Base-by-base conservation (phyloP, 495 filamentous ascomycete genomes). In the Physcia stellaris region DNA sequence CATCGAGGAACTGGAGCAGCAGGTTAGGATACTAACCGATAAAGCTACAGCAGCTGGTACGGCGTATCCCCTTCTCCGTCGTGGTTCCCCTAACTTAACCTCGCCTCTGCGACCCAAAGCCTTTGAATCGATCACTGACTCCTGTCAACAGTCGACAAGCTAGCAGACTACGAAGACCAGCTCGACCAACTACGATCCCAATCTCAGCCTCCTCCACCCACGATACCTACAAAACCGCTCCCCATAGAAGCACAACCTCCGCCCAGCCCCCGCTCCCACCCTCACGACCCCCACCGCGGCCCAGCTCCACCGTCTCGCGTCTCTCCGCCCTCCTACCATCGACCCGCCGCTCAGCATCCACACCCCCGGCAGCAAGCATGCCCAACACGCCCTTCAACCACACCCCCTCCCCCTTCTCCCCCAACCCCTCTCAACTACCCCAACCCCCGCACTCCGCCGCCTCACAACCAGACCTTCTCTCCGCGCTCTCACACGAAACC, bases 151-250 rank as follows among this genome's bases (percentile, higher is more conserved):
- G 71, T 67, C 40, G 77, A 86, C 61, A 82, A 84, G 64, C 77
- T 86, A 58, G 82, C 86, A 52, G 83, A 94, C 63, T 94, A 94
- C 70, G 90, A 98, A 70, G 83, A 92, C 55, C 84, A 94, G 59
- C 60, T 94, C 6, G 70, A 69, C 41, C 67, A 67, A 23, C 67
- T 86, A 37, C 75, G 77, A 47, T 54, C 70, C 18, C 24, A 46
- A 23, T 37, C 23, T 38, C 27, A 28, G 13, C 46, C 50, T 42
- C 36, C 44, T 48, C 32, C 57, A 52, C 41, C 32, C 47, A 58
- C 37, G 59, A 65, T 26, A 54, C 68, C 22, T 58, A 62, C 41
- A 67, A 75, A 24, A 68, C 84, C 54, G 54, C 21, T 61, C 45
- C 19, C 58, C 31, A 30, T 39, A 39, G 30, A 49, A 48, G 21